Conservation (phyloP, 2,329 filamentous ascomycete species). For the Purpureocillium takamizusanense region DNA sequence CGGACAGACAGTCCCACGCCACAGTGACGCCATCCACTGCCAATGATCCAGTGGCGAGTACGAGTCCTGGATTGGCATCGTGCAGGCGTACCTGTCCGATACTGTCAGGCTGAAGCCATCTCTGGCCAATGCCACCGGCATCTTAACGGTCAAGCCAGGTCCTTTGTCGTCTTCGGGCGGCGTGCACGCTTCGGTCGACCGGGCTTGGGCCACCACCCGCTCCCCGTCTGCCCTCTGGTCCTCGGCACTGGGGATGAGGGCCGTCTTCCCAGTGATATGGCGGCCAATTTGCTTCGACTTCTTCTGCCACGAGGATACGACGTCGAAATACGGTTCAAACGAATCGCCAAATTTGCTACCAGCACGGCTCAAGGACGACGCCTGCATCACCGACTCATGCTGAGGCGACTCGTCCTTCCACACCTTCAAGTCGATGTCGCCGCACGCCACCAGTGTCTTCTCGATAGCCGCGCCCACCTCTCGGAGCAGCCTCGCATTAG, state of each 20-base stretch:
- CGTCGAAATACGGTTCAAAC: constrained; percentile 54
- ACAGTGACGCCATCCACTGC: constrained; percentile 94
- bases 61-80: constrained; percentile 64
- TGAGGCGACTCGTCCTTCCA: constrained; percentile 30
- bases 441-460: constrained; percentile 43
- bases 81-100: constrained; percentile 65
- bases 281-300: constrained; percentile 61
- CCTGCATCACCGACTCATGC: constrained; percentile 6
- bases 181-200: constrained; percentile 4
- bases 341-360: constrained; percentile 22
- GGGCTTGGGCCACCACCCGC: not conserved
- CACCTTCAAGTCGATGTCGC: constrained; percentile 30
- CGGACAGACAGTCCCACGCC: constrained; percentile 76
- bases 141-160: constrained; percentile 12
- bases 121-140: constrained; percentile 68
- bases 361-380: constrained; percentile 3
- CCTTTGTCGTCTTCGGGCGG: constrained; percentile 4
- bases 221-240: constrained; percentile 4
- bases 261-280: constrained; percentile 28
- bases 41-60: constrained; percentile 86
- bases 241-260: not conserved
- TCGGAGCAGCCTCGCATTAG: constrained; percentile 39
- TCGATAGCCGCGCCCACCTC: constrained; percentile 58
- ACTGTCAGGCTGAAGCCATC: constrained; percentile 72
- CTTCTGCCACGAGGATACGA: constrained; percentile 60